Evolutionary conservation across 129 eudicot genomes (phyloP).

Genomic region (Heracleum sosnowskyi): DNA sequence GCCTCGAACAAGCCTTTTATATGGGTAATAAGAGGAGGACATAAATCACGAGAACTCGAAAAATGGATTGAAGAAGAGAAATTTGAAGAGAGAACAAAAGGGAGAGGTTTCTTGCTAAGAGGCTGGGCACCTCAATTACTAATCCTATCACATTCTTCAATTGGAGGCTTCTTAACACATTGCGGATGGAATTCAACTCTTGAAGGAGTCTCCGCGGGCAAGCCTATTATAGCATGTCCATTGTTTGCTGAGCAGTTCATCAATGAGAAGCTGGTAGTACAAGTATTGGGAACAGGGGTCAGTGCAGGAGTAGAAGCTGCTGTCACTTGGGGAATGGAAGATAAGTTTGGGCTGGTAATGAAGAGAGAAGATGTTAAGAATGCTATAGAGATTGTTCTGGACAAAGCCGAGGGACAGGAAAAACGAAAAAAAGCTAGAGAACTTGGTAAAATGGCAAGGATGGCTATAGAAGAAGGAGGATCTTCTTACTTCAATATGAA

Average conservation of each 20-base stretch:
- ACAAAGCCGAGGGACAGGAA: slow-evolving; percentile 16
- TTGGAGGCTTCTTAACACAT: slow-evolving; percentile 40
- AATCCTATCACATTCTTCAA: slow-evolving; percentile 43
- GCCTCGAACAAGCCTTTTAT: slow-evolving; percentile 42
- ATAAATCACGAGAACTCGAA: slow-evolving; percentile 33
- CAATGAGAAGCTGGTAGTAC: slow-evolving; percentile 31
- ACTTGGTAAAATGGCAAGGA: slow-evolving; percentile 21
- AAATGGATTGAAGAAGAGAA: slow-evolving; percentile 37
- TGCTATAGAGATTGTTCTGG: slow-evolving; percentile 21
- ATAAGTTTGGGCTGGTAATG: slow-evolving; percentile 28
- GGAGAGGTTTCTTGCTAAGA: slow-evolving; percentile 41
- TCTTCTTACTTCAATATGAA: slow-evolving; percentile 16
- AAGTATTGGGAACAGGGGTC: slow-evolving; percentile 29
- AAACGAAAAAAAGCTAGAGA: slow-evolving; percentile 17
- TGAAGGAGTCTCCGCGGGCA: slow-evolving; percentile 31
- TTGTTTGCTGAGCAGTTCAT: slow-evolving; percentile 41
- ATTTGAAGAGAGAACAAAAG: slow-evolving; percentile 42
- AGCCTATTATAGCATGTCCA: slow-evolving; percentile 35
- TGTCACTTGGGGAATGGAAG: slow-evolving; percentile 35
- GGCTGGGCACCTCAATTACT: slow-evolving; percentile 66
- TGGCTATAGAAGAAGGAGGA: slow-evolving; percentile 26
- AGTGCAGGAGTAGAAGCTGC: slow-evolving; percentile 30
- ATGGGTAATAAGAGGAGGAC: slow-evolving; percentile 46
- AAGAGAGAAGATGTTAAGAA: slow-evolving; percentile 18
- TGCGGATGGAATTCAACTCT: slow-evolving; percentile 46